Evolutionary conservation across 495 filamentous ascomycete species (phyloP).

Genomic region (Aspergillus egyptiacus): DNA sequence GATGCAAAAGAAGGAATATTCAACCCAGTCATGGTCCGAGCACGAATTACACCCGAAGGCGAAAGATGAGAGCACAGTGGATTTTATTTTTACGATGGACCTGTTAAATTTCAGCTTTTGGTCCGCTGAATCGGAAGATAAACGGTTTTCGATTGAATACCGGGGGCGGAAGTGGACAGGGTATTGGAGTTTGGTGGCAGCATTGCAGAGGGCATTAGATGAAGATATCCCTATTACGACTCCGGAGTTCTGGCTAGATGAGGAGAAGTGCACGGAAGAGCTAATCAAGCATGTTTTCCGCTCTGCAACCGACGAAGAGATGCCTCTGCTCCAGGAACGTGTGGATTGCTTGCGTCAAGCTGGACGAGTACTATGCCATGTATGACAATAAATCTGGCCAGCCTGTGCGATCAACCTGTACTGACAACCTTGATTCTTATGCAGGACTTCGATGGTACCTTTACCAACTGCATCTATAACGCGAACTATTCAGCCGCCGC

Average conservation of each 20-base stretch:
- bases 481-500: slow-evolving; percentile 74
- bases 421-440: neutral
- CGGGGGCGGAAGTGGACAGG: slow-evolving; percentile 78
- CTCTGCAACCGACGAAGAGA: slow-evolving; percentile 77
- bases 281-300: slow-evolving; percentile 73
- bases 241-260: slow-evolving; percentile 79
- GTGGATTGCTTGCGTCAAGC: slow-evolving; percentile 78
- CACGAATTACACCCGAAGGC: slow-evolving; percentile 87
- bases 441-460: slow-evolving; percentile 72
- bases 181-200: slow-evolving; percentile 91
- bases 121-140: slow-evolving; percentile 57
- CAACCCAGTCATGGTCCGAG: slow-evolving; percentile 73
- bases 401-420: slow-evolving; percentile 3
- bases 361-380: slow-evolving; percentile 75
- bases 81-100: slow-evolving; percentile 97
- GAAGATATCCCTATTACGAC: slow-evolving; percentile 89
- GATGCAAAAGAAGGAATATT: slow-evolving; percentile 82
- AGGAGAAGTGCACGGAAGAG: slow-evolving; percentile 69
- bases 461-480: slow-evolving; percentile 65
- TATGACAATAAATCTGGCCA: slow-evolving; percentile 33
- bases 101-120: slow-evolving; percentile 95
- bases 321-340: slow-evolving; percentile 76
- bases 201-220: slow-evolving; percentile 78
- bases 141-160: slow-evolving; percentile 76
- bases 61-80: slow-evolving; percentile 68